Evolutionary conservation across 176 grass and related monocot species (phyloP).

Genomic region (Avena insularis): DNA sequence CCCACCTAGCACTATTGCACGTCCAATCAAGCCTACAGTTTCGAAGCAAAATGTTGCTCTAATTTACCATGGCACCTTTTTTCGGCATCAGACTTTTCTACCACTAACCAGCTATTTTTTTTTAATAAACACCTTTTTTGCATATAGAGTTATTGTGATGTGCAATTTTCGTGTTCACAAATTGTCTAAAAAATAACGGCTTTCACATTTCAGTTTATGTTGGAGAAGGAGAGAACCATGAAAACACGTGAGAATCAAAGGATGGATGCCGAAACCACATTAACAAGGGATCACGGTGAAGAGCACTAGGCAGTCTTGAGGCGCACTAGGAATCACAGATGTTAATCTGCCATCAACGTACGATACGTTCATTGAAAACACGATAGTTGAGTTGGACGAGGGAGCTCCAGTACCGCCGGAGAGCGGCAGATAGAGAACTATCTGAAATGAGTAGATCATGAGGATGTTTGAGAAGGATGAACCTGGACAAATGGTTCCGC

Average conservation of each 20-base stretch:
- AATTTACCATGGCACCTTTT: neutral
- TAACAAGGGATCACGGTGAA: constrained; percentile 49
- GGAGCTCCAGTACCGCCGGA: constrained; percentile 20
- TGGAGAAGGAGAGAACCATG: constrained; percentile 69
- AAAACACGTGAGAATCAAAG: constrained; percentile 59
- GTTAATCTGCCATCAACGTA: constrained; percentile 49
- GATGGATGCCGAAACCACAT: constrained; percentile 58
- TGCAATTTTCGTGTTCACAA: neutral
- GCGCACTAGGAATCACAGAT: constrained; percentile 64
- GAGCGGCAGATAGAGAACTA: constrained; percentile 23
- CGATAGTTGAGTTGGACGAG: constrained; percentile 11
- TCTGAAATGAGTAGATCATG: constrained; percentile 65
- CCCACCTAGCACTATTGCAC: neutral
- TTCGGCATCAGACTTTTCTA: constrained; percentile 11
- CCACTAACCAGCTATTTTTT: constrained; percentile 25
- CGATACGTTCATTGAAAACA: constrained; percentile 65
- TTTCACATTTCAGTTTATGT: constrained; percentile 59
- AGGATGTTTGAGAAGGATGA: constrained; percentile 78
- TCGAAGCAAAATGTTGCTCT: neutral
- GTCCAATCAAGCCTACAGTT: neutral
- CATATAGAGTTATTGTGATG: neutral
- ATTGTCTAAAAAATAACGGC: constrained; percentile 1
- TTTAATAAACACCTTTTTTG: neutral
- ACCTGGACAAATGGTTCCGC: constrained; percentile 63
- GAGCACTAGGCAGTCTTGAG: constrained; percentile 77